Percentiles rank a stretch among this genome's conserved stretches.
Conservation (phyloP, 2,329 filamentous ascomycete genomes). For the Aspergillus sp. region DNA sequence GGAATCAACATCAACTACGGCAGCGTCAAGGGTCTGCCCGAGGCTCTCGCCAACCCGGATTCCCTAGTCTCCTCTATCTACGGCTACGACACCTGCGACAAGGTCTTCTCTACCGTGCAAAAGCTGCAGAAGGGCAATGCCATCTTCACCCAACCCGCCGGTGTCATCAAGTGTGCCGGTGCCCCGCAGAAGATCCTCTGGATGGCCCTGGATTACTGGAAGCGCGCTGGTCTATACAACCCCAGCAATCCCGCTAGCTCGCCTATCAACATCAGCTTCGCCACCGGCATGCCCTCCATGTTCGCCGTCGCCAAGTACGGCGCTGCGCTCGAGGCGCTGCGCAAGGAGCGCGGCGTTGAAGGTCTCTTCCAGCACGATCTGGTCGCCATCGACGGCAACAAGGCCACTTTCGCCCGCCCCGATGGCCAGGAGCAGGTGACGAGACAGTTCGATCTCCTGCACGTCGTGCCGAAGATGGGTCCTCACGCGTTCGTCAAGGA, state of each 20-base stretch:
- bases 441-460: conserved; percentile 56
- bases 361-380: conserved; percentile 62
- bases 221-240: conserved; percentile 54
- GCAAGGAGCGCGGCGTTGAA: conserved; percentile 58
- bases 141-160: conserved; percentile 62
- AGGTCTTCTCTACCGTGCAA: conserved; percentile 54
- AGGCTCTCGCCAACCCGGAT: conserved; percentile 54
- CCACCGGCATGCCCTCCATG: conserved; percentile 59
- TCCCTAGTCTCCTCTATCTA: conserved; percentile 60
- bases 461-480: conserved; percentile 62
- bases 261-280: conserved; percentile 56
- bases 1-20: conserved; percentile 56
- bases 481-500: conserved; percentile 57
- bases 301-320: conserved; percentile 64
- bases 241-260: conserved; percentile 42
- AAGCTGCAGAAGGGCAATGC: conserved; percentile 54
- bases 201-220: conserved; percentile 63
- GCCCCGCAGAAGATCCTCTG: conserved; percentile 65
- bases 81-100: conserved; percentile 57
- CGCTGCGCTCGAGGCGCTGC: conserved; percentile 55
- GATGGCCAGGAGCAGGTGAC: conserved; percentile 49
- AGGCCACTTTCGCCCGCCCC: conserved; percentile 52
- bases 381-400: conserved; percentile 55
- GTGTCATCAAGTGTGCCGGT: conserved; percentile 62
- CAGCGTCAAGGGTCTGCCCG: conserved; percentile 57